Conservation (phyloP, 768 basidiomycete species). For the Albatrellus ellisii region DNA sequence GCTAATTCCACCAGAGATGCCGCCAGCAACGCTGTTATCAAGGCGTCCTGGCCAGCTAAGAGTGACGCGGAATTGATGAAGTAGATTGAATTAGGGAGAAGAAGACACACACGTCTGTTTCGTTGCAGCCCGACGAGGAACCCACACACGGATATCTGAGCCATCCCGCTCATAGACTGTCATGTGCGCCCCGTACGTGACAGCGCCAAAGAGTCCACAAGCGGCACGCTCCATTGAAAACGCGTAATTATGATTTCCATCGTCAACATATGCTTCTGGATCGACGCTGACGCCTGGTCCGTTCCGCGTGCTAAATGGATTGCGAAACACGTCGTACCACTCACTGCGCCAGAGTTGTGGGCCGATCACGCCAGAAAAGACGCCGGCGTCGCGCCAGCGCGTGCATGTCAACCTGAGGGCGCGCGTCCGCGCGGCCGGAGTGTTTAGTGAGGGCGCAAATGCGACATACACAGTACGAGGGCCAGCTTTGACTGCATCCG, state of each 20-base stretch:
- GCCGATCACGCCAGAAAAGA: constrained; percentile 55
- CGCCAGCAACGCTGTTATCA: constrained; percentile 89
- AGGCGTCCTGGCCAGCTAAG: constrained; percentile 70
- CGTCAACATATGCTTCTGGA: constrained; percentile 19
- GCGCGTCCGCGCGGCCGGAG: constrained; percentile 42
- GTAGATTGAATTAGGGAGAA: background rate
- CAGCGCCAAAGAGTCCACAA: constrained; percentile 77
- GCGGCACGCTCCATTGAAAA: constrained; percentile 89
- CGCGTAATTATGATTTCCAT: constrained; percentile 41
- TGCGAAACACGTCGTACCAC: constrained; percentile 62
- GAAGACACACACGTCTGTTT: constrained; percentile 68
- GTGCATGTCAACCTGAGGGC: constrained; percentile 57
- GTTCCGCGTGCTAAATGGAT: constrained; percentile 53
- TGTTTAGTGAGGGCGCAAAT: constrained; percentile 39
- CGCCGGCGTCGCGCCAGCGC: constrained; percentile 47
- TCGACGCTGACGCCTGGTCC: constrained; percentile 13
- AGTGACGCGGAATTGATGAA: background rate
- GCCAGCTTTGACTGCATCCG: constrained; percentile 6
- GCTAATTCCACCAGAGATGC: constrained; percentile 70
- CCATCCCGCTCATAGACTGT: constrained; percentile 47
- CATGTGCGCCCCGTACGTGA: constrained; percentile 92
- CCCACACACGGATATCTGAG: constrained; percentile 57
- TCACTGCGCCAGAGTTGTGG: constrained; percentile 79
- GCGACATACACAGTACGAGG: constrained; percentile 15
- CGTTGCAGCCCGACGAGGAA: constrained; percentile 70